Evolutionary conservation across 176 grass and related monocot species (phyloP).

Genomic region (Triticum timopheevii): DNA sequence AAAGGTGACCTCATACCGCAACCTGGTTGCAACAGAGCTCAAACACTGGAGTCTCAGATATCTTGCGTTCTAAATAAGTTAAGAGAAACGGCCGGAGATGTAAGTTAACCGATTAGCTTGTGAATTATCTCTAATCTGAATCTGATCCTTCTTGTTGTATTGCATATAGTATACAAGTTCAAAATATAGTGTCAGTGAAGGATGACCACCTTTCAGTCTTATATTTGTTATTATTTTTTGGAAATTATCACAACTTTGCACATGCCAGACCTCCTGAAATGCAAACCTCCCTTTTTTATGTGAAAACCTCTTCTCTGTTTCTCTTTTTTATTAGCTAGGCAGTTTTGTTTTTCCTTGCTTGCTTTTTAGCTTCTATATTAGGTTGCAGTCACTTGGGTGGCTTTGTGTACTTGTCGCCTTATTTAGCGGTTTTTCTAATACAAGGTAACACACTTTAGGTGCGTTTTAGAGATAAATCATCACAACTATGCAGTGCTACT

Average conservation of each 20-base stretch:
- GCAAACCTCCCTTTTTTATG: background rate
- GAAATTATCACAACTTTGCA: constrained; percentile 5
- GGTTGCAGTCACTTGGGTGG: constrained; percentile 6
- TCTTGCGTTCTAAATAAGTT: constrained; percentile 74
- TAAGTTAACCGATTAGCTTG: constrained; percentile 34
- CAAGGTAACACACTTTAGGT: background rate
- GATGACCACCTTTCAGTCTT: background rate
- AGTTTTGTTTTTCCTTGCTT: constrained; percentile 2
- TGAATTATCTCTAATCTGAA: background rate
- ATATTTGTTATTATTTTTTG: background rate
- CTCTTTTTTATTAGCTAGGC: background rate
- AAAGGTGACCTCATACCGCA: constrained; percentile 62
- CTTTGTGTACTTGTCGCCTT: background rate
- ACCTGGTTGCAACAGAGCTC: constrained; percentile 71
- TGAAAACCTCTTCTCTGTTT: constrained; percentile 18
- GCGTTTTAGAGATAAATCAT: background rate
- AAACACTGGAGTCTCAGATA: constrained; percentile 73
- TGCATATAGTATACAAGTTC: constrained; percentile 6
- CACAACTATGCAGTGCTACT: background rate
- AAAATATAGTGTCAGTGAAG: background rate
- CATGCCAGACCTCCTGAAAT: background rate
- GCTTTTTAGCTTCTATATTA: background rate
- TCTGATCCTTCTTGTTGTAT: constrained; percentile 8
- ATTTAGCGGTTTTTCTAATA: background rate
- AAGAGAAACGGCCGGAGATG: constrained; percentile 70